Evolutionary conservation across 768 basidiomycete genomes (phyloP).

Genomic region (Lactarius evosmus): DNA sequence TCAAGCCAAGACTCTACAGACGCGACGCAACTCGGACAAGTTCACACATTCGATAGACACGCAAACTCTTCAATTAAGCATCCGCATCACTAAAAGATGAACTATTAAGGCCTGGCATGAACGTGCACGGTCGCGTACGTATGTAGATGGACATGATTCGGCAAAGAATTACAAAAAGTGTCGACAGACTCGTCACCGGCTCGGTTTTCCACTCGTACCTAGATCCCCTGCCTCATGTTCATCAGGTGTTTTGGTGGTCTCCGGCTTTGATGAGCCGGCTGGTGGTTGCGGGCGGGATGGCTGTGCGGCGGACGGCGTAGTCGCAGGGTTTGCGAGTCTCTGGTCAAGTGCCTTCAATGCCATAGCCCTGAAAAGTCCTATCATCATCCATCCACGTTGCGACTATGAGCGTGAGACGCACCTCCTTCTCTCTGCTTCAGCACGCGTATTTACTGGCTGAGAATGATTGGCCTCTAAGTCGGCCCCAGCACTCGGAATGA

Average conservation of each 20-base stretch:
- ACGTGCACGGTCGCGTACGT: neutral
- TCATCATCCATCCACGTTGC: neutral
- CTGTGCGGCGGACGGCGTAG: constrained; percentile 28
- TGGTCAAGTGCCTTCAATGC: constrained; percentile 97
- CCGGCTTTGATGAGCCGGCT: constrained; percentile 16
- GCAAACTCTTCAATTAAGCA: neutral
- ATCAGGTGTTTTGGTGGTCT: constrained; percentile 17
- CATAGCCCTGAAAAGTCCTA: constrained; percentile 61
- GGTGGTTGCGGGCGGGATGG: constrained; percentile 16
- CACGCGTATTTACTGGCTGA: constrained; percentile 80
- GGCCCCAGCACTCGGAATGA: constrained; percentile 61
- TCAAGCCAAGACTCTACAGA: constrained; percentile 1
- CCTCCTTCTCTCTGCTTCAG: constrained; percentile 96
- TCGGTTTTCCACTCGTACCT: constrained; percentile 10
- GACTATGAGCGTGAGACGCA: constrained; percentile 37
- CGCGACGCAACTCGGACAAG: neutral
- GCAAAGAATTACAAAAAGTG: neutral
- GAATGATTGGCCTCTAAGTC: constrained; percentile 77
- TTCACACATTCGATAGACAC: neutral
- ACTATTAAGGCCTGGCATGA: constrained; percentile 9
- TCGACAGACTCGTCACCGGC: constrained; percentile 9
- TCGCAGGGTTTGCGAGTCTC: constrained; percentile 60
- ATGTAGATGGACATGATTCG: constrained; percentile 19
- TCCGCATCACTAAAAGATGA: neutral
- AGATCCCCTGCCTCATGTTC: constrained; percentile 21